Percentiles rank a stretch among this genome's conserved stretches.
phyloP scores from a whole-genome alignment of 345 rosid species.

The Lenwebbia sp. region DNA sequence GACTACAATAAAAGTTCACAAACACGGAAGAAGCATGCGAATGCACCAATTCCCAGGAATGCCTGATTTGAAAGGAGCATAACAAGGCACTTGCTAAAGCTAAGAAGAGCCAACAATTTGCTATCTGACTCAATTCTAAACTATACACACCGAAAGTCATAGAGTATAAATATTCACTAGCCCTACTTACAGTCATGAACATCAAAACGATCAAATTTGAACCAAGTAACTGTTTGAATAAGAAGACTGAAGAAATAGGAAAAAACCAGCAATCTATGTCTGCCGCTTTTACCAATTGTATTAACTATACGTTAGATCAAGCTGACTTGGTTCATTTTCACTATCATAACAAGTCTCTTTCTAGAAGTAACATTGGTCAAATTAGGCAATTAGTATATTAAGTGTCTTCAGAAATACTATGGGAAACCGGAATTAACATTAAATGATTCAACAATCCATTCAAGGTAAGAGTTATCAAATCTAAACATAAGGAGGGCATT shows the following conservation, averaged over 20 bases:
- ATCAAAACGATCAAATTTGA: background rate
- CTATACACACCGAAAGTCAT: background rate
- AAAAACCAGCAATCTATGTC: background rate
- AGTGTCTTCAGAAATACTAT: background rate
- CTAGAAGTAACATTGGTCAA: background rate
- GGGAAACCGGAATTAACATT: background rate
- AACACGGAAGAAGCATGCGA: background rate
- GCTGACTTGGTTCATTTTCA: background rate
- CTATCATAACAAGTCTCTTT: background rate
- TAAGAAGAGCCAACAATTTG: background rate
- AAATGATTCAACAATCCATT: background rate
- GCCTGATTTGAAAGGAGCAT: background rate
- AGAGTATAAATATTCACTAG: background rate
- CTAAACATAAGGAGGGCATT: background rate
- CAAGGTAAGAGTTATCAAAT: background rate
- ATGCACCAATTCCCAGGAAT: background rate
- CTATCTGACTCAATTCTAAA: background rate
- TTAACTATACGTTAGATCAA: background rate
- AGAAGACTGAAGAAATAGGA: background rate
- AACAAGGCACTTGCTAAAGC: background rate
- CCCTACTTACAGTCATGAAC: background rate
- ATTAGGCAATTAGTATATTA: background rate
- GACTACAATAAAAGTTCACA: background rate
- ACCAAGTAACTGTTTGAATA: background rate
- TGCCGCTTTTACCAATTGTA: background rate